Percentiles rank a stretch among this genome's conserved stretches.
Evolutionary conservation across 768 basidiomycete species (phyloP).

Genomic region (Mycena olivaceomarginata): DNA sequence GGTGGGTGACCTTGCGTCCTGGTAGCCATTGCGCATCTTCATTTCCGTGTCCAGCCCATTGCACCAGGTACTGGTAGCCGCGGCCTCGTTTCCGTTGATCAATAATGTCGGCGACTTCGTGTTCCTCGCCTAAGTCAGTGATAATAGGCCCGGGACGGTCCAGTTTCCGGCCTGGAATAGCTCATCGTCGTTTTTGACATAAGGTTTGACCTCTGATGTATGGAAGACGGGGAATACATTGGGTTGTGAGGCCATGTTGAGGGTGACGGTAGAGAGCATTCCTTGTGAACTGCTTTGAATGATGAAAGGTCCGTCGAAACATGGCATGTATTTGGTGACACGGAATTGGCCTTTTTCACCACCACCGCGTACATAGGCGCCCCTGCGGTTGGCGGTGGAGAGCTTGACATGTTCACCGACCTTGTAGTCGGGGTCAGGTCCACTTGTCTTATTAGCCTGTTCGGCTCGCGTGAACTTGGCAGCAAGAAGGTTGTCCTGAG

Average conservation of each 20-base stretch:
- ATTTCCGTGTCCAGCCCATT: not conserved
- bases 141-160: not conserved
- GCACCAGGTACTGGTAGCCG: not conserved
- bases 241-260: no score
- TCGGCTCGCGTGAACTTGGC: not conserved
- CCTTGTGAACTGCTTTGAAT: no score
- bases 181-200: not conserved
- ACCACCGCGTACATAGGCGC: no score
- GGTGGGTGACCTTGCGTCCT: no score
- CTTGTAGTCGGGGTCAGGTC: not conserved
- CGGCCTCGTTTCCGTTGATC: not conserved
- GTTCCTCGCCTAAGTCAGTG: not conserved
- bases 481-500: not conserved
- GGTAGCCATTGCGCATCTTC: not conserved
- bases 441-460: not conserved
- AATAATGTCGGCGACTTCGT: not conserved
- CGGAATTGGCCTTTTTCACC: no score
- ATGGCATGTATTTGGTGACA: no score
- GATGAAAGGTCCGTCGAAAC: no score
- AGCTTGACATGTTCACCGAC: not conserved
- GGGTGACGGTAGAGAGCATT: no score
- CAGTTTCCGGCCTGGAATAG: not conserved
- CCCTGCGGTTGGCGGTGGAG: not conserved
- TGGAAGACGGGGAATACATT: not conserved
- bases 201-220: not conserved